These are phyloP conservation scores for Exophiala oligosperma DNA, from an alignment of 2,329 filamentous ascomycete genomes.

Conservation along the genomic window DNA sequence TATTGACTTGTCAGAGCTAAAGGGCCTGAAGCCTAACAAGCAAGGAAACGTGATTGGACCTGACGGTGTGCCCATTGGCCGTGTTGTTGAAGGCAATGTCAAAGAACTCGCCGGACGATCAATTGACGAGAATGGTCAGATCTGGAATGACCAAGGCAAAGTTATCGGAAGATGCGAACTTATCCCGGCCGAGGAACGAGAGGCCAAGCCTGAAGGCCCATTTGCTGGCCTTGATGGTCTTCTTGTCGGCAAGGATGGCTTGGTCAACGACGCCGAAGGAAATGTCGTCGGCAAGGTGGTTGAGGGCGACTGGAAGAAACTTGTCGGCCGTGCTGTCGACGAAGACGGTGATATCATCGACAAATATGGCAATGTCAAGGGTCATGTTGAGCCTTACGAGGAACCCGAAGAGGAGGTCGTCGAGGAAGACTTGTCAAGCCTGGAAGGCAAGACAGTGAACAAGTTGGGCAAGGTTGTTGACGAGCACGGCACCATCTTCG, in stretches of 20 bases:
- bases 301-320: conserved; percentile 68
- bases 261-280: conserved; percentile 73
- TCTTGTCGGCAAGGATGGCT: conserved; percentile 58
- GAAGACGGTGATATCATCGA: conserved; percentile 81
- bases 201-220: conserved; percentile 56
- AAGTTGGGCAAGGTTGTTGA: conserved; percentile 64
- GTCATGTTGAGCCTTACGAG: conserved; percentile 58
- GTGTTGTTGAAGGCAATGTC: conserved; percentile 57
- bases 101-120: conserved; percentile 58
- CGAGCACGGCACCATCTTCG: conserved; percentile 57
- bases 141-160: conserved; percentile 59
- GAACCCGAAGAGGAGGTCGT: conserved; percentile 47
- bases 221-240: conserved; percentile 60
- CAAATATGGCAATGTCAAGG: conserved; percentile 66
- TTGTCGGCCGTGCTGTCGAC: conserved; percentile 73
- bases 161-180: conserved; percentile 58
- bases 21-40: conserved; percentile 58
- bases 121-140: conserved; percentile 56
- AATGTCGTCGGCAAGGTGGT: conserved; percentile 71
- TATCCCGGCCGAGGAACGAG: conserved; percentile 58
- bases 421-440: conserved; percentile 57
- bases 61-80: conserved; percentile 56
- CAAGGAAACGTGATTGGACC: conserved; percentile 56
- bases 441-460: conserved; percentile 64
- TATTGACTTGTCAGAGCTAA: conserved; percentile 54